Base-by-base conservation (phyloP, 2,329 filamentous ascomycete genomes). In the Hypoxylon sp. region DNA sequence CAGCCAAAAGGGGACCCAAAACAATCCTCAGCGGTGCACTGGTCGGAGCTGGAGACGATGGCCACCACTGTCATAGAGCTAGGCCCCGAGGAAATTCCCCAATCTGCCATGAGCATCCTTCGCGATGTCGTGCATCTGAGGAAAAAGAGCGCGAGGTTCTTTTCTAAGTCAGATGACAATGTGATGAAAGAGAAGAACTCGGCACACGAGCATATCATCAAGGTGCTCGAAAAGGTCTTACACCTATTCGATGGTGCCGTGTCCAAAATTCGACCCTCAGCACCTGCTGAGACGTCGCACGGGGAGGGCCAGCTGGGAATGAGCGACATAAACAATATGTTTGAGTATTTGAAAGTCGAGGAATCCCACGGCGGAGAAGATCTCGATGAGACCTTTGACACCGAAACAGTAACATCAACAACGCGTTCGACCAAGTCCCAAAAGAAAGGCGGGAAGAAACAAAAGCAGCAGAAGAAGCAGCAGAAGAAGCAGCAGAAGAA, bases 71-170 rank as follows among this genome's bases (percentile, higher is more conserved):
- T 68, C 15, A 54, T 55, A 27, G 54, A 61, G 19, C 47, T 65
- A 12, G 29, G 37, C 2, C 62, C 63, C 6, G 58, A 63, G 12
- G 58, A 65, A 19, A 62, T 68, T 9, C 65, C 64, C 15, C 42
- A 42, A 9, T 54, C 54, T 1, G 58, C 61, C 6, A 51, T 67
- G 32, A 62, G 56, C 16, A 66, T 66, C 27, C 53, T 66, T 7
- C 60, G 61, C 20, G 61, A 66, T 35, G 64, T 67, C n/a, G 61
- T 68, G 23, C 29, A 32, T 17, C 53, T 66, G 16, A 59, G 64
- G 8, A 68, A 66, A 52, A 62, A 63, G 53, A 66, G 60, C 51
- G 58, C 59, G 38, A 45, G 38, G 2, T 66, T 67, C 45, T 67
- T 63, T 25, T 41, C 54, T 17, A 40, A 58, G 12, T 45, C 56